phyloP scores from a whole-genome alignment of 2,329 filamentous ascomycete species.

The Pezicula carpinea region DNA sequence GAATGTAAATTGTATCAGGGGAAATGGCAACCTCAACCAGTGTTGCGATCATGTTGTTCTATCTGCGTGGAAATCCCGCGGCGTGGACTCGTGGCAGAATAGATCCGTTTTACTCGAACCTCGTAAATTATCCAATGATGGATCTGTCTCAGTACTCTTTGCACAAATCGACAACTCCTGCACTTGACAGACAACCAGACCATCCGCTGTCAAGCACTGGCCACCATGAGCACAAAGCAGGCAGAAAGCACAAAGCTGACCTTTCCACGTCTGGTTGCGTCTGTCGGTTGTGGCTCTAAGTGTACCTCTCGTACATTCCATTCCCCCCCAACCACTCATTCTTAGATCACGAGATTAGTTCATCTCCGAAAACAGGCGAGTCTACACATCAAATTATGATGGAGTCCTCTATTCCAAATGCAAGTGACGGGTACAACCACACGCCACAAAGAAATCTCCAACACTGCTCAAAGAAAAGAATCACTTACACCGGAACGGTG shows the following conservation, averaged over 20 bases:
- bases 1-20: not conserved
- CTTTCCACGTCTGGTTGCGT: not conserved
- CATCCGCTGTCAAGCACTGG: not conserved
- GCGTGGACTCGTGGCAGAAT: not conserved
- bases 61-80: no score
- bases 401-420: not conserved
- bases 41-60: no score
- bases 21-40: not conserved
- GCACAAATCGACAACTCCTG: not conserved
- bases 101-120: not conserved
- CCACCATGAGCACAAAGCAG: not conserved
- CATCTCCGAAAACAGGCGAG: not conserved
- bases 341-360: not conserved
- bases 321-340: not conserved
- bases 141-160: not conserved
- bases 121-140: not conserved
- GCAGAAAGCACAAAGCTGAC: no score
- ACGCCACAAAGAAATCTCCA: not conserved
- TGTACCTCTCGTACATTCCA: not conserved
- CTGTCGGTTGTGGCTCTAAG: constrained; percentile 1
- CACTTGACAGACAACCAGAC: not conserved
- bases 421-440: not conserved
- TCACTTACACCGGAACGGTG: not conserved
- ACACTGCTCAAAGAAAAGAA: not conserved
- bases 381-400: not conserved